Evolutionary conservation across 2,329 filamentous ascomycete species (phyloP), one percentile per base, ranked within the genome.

Genomic region (Ilyonectria mors-panacis): DNA sequence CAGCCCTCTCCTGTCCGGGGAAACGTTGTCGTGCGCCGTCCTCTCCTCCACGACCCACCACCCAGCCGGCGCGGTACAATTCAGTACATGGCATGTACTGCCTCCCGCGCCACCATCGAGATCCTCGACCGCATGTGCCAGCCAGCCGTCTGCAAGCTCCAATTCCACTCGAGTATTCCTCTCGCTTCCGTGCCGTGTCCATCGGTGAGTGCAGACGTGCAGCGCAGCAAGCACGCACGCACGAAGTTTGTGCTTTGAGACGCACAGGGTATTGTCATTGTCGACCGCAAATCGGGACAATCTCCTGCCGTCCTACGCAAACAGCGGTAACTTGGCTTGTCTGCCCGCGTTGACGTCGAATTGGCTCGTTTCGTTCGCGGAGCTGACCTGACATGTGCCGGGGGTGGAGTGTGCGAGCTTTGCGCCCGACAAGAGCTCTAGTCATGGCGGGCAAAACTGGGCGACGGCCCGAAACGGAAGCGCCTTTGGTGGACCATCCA

Each of bases 391-490:
- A 61, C 63, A 37, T 26, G 8, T 47, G 37, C 47, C 21, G 23
- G 35, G 3, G 35, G 45, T 48, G 44, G 19, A 45, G 44, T 45
- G 39, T 2, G n/a, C 42, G 42, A 19, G 13, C 19, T 23, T 45
- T 23, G 19, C 19, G 44, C n/a, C 44, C n/a, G 21, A 9, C 44
- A 12, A 13, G 17, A 53, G 50, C 30, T 37, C 33, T 6, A 53
- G 19, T 39, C 15, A 35, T 53, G n/a, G 17, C 17, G n/a, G 33
- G 4, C 58, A 63, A 59, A 45, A 53, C 19, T 53, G 56, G 63
- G 67, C 67, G 69, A 71, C 61, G 67, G 67, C 60, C 69, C 69
- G 67, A 57, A 50, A 63, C 61, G 59, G 58, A 63, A 56, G 66
- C 59, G 51, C 39, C 39, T 67, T 47, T 64, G 65, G 60, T 60